These are phyloP conservation scores for maize (Zea mays) DNA, from an alignment of 176 grass and related monocot genomes.

Conservation along the genomic window DNA sequence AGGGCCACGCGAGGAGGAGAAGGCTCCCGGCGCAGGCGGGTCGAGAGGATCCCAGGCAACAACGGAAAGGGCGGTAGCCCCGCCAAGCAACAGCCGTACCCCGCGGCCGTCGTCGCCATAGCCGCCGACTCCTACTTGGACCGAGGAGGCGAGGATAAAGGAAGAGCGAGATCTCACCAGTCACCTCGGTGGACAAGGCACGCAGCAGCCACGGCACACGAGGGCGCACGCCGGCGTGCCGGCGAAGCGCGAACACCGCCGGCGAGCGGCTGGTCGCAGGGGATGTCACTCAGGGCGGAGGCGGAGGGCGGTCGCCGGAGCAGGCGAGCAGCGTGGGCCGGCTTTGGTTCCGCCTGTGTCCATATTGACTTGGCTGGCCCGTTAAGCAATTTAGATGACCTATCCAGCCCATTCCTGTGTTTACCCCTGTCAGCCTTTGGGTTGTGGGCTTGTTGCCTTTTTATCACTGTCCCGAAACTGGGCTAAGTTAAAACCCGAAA, in stretches of 20 bases:
- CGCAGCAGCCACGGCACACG: background rate
- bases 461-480: background rate
- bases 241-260: too few relatives aligned
- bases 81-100: slow-evolving; percentile 19
- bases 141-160: background rate
- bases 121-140: background rate
- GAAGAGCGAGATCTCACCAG: background rate
- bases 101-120: slow-evolving; percentile 35
- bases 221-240: background rate
- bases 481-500: slow-evolving; percentile 7
- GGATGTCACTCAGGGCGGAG: background rate
- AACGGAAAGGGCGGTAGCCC: background rate
- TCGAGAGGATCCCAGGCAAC: background rate
- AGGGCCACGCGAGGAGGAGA: slow-evolving; percentile 5
- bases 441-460: background rate
- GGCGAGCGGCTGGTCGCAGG: background rate
- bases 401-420: background rate
- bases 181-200: background rate
- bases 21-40: background rate
- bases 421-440: background rate
- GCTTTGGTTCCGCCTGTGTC: background rate
- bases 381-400: background rate
- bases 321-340: too few relatives aligned
- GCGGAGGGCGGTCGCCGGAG: background rate
- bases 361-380: background rate